phyloP scores from a whole-genome alignment of 305 asterid species.

The Solanum hybrid region DNA sequence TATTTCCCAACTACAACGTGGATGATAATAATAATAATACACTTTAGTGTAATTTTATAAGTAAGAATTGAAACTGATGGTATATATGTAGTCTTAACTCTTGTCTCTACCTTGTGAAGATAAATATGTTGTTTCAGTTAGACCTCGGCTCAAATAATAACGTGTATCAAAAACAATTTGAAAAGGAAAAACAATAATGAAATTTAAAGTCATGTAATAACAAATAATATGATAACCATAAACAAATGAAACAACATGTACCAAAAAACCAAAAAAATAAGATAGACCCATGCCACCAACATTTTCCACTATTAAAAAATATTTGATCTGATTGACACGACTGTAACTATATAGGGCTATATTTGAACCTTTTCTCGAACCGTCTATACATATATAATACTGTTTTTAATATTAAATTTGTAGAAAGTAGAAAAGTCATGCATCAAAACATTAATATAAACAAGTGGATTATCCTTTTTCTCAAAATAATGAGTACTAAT shows the following conservation, averaged over 20 bases:
- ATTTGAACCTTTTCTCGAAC: not conserved
- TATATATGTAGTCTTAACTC: too few relatives aligned
- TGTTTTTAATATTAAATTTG: not conserved
- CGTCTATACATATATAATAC: not conserved
- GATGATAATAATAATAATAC: not conserved
- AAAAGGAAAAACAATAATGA: not conserved
- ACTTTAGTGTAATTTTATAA: not conserved
- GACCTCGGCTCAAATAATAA: not conserved
- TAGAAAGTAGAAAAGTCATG: not conserved
- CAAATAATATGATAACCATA: not conserved
- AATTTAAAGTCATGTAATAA: not conserved
- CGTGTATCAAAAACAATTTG: too few relatives aligned
- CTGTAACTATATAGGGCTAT: not conserved
- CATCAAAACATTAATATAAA: not conserved
- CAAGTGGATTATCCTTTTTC: not conserved
- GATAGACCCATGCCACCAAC: not conserved
- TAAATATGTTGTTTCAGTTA: too few relatives aligned
- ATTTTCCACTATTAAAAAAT: not conserved
- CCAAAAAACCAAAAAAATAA: not conserved
- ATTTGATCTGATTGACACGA: not conserved
- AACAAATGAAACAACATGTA: not conserved
- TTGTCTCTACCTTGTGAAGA: too few relatives aligned
- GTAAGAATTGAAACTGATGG: not conserved
- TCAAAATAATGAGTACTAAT: not conserved
- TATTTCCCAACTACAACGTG: not conserved